Percentiles rank a stretch among this genome's conserved stretches.
Evolutionary conservation across 306 rosid genomes (phyloP).

Genomic region (Gleditsia sinensis): DNA sequence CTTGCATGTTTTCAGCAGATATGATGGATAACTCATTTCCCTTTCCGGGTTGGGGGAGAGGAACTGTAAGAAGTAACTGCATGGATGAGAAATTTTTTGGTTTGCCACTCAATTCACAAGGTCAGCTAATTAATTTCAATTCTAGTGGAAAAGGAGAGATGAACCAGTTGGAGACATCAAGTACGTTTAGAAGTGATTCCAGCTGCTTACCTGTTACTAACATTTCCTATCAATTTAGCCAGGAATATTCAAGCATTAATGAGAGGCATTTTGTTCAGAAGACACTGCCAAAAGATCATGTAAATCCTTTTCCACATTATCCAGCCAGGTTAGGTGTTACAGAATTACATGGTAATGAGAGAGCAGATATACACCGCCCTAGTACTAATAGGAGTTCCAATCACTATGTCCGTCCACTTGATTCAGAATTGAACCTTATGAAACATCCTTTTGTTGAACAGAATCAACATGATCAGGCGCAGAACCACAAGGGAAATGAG

Average conservation of each 20-base stretch:
- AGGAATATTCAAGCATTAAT: conserved; percentile 44
- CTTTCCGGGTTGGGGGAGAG: conserved; percentile 53
- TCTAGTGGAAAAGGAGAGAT: conserved; percentile 48
- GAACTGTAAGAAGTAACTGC: conserved; percentile 45
- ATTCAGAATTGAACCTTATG: conserved; percentile 46
- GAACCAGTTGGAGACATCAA: conserved; percentile 51
- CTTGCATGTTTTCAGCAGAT: conserved; percentile 44
- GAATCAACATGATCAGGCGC: conserved; percentile 47
- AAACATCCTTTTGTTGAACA: conserved; percentile 45
- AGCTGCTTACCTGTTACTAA: conserved; percentile 47
- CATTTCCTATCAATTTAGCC: conserved; percentile 39
- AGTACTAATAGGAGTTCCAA: conserved; percentile 50
- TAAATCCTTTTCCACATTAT: conserved; percentile 56
- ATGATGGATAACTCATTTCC: conserved; percentile 47
- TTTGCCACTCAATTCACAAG: conserved; percentile 95
- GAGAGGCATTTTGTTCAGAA: conserved; percentile 51
- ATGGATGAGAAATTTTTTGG: conserved; percentile 56
- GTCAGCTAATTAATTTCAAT: conserved; percentile 79
- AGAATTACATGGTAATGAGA: conserved; percentile 49
- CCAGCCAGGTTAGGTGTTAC: conserved; percentile 63
- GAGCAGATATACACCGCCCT: conserved; percentile 51
- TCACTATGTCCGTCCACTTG: conserved; percentile 42
- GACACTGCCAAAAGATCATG: conserved; percentile 49
- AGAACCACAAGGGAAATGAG: conserved; percentile 45
- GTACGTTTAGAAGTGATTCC: conserved; percentile 43